These are phyloP conservation scores for Leccinum solheimii DNA, from an alignment of 1,284 basidiomycete species.

Conservation along the genomic window DNA sequence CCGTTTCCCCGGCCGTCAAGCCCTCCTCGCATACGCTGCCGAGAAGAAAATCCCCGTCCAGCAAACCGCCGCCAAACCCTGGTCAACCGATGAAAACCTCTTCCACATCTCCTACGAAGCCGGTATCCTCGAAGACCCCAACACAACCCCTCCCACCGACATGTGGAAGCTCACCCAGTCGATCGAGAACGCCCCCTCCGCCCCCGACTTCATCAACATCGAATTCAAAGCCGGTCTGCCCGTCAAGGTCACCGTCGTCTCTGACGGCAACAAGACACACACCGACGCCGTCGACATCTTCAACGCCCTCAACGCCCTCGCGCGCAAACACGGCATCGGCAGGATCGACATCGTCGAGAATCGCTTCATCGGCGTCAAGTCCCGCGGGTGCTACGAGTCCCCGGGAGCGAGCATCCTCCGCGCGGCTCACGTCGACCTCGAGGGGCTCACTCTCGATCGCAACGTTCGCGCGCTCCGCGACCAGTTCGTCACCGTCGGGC, in stretches of 20 bases:
- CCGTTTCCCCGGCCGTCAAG: constrained; percentile 94
- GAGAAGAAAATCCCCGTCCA: constrained; percentile 91
- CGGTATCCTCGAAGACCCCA: constrained; percentile 96
- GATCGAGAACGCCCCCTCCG: constrained; percentile 80
- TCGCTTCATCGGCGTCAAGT: constrained; percentile 99
- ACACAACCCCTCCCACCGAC: constrained; percentile 93
- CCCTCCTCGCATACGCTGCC: constrained; percentile 88
- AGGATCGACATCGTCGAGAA: constrained; percentile 99
- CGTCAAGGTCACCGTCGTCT: constrained; percentile 69
- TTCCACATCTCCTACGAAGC: constrained; percentile 99
- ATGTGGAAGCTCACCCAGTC: constrained; percentile 99
- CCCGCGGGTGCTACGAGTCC: constrained; percentile 97
- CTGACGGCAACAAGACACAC: constrained; percentile 59
- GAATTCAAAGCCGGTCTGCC: constrained; percentile 89
- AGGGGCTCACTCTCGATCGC: constrained; percentile 96
- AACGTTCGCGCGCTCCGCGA: constrained; percentile 95
- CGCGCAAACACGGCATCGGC: constrained; percentile 93
- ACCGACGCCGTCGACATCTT: constrained; percentile 98
- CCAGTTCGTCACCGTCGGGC: constrained; percentile 90
- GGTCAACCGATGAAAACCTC: constrained; percentile 99
- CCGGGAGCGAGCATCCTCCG: constrained; percentile 96
- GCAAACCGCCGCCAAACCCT: constrained; percentile 96
- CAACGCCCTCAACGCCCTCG: constrained; percentile 88
- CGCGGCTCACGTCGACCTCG: constrained; percentile 93
- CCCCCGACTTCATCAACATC: constrained; percentile 81